Percentiles rank a stretch among this genome's conserved stretches.
Conservation (phyloP, 805 yeast genomes). For the Metschnikowia baotianmanensis region DNA sequence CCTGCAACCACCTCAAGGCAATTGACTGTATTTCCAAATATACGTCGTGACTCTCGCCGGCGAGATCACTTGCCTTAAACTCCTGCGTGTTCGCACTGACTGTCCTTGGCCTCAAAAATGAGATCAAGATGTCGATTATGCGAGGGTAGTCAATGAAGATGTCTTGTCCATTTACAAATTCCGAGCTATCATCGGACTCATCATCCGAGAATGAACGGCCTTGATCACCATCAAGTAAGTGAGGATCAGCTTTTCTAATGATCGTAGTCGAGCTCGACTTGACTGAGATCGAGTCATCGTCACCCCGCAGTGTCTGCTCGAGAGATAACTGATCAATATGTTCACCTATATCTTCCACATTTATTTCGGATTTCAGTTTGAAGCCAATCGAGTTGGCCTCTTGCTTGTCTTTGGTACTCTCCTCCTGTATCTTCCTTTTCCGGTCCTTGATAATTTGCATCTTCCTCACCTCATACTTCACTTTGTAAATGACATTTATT, state of each 20-base stretch:
- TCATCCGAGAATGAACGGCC: neutral
- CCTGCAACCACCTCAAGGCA: constrained; percentile 79
- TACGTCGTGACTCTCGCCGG: constrained; percentile 38
- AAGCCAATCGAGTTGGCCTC: too few species aligned
- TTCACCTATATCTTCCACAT: neutral
- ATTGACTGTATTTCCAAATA: constrained; percentile 67
- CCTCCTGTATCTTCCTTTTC: constrained; percentile 2
- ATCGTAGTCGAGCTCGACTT: constrained; percentile 28
- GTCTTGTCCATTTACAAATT: constrained; percentile 57
- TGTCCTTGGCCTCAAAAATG: constrained; percentile 54
- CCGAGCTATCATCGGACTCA: constrained; percentile 26
- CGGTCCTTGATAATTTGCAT: constrained; percentile 21
- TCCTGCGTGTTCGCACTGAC: constrained; percentile 10
- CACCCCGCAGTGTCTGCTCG: neutral
- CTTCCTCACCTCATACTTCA: constrained; percentile 51
- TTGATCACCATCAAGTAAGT: constrained; percentile 2
- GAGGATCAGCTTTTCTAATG: constrained; percentile 16
- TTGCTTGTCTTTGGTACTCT: neutral
- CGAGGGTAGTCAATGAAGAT: constrained; percentile 75
- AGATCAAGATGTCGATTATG: constrained; percentile 76
- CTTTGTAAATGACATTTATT: constrained; percentile 69
- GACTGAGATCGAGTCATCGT: constrained; percentile 19
- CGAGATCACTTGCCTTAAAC: constrained; percentile 24
- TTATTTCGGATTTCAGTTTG: too few species aligned
- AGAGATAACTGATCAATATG: constrained; percentile 1